Base-by-base conservation (phyloP, 148 eudicot genomes). In the Camellia granthamiana region DNA sequence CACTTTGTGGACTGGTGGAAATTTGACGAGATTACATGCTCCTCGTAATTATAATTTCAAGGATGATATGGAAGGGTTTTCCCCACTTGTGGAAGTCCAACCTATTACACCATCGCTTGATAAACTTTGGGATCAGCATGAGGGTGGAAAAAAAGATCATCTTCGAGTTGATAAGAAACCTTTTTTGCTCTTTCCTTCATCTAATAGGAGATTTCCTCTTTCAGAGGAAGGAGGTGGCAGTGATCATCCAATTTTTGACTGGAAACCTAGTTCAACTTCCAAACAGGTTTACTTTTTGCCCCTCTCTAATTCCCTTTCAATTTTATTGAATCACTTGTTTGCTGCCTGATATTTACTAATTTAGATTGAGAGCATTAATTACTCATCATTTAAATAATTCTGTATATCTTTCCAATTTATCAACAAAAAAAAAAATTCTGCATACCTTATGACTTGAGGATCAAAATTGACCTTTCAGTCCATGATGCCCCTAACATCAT, bases 21-120 rank as follows among this genome's bases (percentile, higher is more conserved):
- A 81, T 80, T 84, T 93, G 82, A 81, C 88, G 79, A 91, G 94
- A 86, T 88, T 96, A 80, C 93, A 90, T 83, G 89, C 95, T 61
- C 69, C 95, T 84, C 87, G 97, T 73, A 84, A 80, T 82, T 84
- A 85, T 84, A 91, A 88, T 84, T 84, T 90, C 73, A 92, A 89
- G 85, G 99, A 96, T 87, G 98, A 93, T 74, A 96, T 96, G 99
- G 97, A 94, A 59, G 92, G 94, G n/a, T 96, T 96, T 78, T 96
- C 99, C 72, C 99, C 99, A 38, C 92, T 93, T 79, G 92, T 94
- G 70, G 98, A 96, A 62, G 92, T 96, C 75, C 95, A 92, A 81
- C 95, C 99, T 77, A 87, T 90, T 66, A 93, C 98, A 59, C 98
- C 97, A 51, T 89, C 95, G 44, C 86, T 90, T 72, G 91, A 93